phyloP scores from a whole-genome alignment of 2,329 filamentous ascomycete genomes.

The Alternaria postmessia region DNA sequence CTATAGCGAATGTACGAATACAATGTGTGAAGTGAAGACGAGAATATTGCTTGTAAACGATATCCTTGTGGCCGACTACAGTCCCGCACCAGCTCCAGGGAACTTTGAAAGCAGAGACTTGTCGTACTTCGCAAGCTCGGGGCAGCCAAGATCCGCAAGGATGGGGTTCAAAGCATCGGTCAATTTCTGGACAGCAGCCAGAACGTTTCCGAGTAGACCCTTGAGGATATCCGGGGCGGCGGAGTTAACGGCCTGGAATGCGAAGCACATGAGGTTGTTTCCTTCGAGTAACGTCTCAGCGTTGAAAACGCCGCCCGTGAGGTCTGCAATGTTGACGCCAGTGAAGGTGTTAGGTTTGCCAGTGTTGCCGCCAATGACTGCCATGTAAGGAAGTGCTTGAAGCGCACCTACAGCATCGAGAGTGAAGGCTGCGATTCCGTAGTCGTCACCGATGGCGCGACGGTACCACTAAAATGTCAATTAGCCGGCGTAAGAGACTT shows the following conservation, averaged over 20 bases:
- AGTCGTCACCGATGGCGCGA: slow-evolving; percentile 25
- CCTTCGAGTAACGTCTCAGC: slow-evolving; percentile 21
- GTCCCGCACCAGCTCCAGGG: slow-evolving; percentile 18
- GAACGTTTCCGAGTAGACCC: slow-evolving; percentile 23
- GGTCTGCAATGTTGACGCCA: slow-evolving; percentile 25
- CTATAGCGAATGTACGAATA: not conserved
- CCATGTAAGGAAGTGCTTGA: slow-evolving; percentile 17
- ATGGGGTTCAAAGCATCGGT: slow-evolving; percentile 25
- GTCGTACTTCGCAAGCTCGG: slow-evolving; percentile 25
- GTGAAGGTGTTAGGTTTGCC: slow-evolving; percentile 28
- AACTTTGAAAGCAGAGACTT: slow-evolving; percentile 24
- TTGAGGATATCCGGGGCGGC: slow-evolving; percentile 23
- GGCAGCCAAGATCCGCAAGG: slow-evolving; percentile 20
- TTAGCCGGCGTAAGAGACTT: slow-evolving; percentile 12
- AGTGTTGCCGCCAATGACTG: slow-evolving; percentile 31
- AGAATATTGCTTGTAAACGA: not conserved
- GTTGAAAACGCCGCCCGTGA: slow-evolving; percentile 31
- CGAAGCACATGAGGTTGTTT: slow-evolving; percentile 30
- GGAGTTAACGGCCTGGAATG: slow-evolving; percentile 24
- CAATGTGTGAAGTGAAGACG: not conserved
- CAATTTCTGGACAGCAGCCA: slow-evolving; percentile 25
- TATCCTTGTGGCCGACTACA: not conserved
- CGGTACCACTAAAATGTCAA: slow-evolving; percentile 11
- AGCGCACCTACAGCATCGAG: slow-evolving; percentile 19
- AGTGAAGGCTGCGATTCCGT: slow-evolving; percentile 3